phyloP scores from a whole-genome alignment of 805 yeast genomes.

The Lachancea meyersii region DNA sequence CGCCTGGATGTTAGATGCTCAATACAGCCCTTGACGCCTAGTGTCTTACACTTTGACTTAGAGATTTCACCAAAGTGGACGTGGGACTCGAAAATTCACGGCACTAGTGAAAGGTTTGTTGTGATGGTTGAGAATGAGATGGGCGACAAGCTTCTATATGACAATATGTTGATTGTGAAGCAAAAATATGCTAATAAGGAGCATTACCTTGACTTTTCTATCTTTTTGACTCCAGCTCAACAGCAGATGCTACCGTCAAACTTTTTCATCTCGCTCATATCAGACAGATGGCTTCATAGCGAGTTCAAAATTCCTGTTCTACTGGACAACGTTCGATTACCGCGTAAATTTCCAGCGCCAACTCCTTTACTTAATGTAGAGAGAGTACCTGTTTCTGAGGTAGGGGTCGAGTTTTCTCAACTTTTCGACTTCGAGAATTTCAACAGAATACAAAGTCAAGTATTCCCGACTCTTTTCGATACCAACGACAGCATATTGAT shows the following conservation, averaged over 20 bases:
- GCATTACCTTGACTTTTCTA: slow-evolving; percentile 57
- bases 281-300: slow-evolving; percentile 83
- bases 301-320: slow-evolving; percentile 56
- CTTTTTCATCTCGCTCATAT: slow-evolving; percentile 62
- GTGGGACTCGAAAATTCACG: slow-evolving; percentile 68
- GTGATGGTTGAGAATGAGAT: slow-evolving; percentile 76
- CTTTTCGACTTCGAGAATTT: slow-evolving; percentile 47
- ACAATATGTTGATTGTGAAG: slow-evolving; percentile 48
- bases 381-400: slow-evolving; percentile 42
- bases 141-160: slow-evolving; percentile 65
- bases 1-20: slow-evolving; percentile 49
- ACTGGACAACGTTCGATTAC: slow-evolving; percentile 20
- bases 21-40: slow-evolving; percentile 72
- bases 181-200: slow-evolving; percentile 46
- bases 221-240: slow-evolving; percentile 32
- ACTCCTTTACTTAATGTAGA: slow-evolving; percentile 27
- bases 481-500: slow-evolving; percentile 55
- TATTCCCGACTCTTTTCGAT: slow-evolving; percentile 52
- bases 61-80: slow-evolving; percentile 67
- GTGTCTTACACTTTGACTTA: slow-evolving; percentile 57
- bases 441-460: slow-evolving; percentile 71
- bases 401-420: slow-evolving; percentile 44
- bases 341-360: slow-evolving; percentile 30
- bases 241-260: slow-evolving; percentile 51
- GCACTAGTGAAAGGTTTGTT: slow-evolving; percentile 57